Base-by-base conservation (phyloP, 2,329 filamentous ascomycete species). In the Rhinocladiella mackenziei region DNA sequence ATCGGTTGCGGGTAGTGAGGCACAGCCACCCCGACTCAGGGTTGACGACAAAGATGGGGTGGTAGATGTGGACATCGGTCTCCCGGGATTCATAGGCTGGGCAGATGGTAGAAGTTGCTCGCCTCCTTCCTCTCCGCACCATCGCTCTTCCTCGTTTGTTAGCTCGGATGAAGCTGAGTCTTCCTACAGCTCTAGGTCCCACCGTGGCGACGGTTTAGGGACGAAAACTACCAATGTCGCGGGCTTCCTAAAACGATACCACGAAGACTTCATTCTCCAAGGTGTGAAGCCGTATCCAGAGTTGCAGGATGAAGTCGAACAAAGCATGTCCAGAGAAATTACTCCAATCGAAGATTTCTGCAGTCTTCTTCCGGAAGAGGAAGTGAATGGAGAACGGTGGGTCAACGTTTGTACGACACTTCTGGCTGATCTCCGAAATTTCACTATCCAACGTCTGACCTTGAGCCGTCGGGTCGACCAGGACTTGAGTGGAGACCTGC, bases 261-360 rank as follows among this genome's bases (percentile, higher is more conserved):
- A 80, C 56, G 71, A 77, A 45, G 77, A 81, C 57, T 80, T 80
- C 53, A 65, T 72, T 7, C 67, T 81, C 2, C 77, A 81, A 60
- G 77, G 74, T 10, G 74, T 78, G 26, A 70, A 71, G 26, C 75
- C 75, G 2, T 79, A 80, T 46, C 54, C 61, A 3, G 64, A 68
- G 13, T 58, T 80, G 4, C 70, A 75, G 54, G 66, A 69, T 11
- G 76, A 80, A 35, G 72, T 80, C 50, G 75, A 70, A 54, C 66
- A 67, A 31, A 72, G 75, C 5, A 80, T 80, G 77, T 68, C 67
- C 32, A 68, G 73, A 7, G 76, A 80, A 51, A 70, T 32, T 6
- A 53, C 44, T 22, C 51, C 44, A 13, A 22, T 8, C 5, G 44
- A 40, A 30, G 39, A 47, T 6, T 9, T 39, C 3, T 34, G 20